phyloP scores from a whole-genome alignment of 176 grass and related monocot genomes.

The Oryza coarctata region DNA sequence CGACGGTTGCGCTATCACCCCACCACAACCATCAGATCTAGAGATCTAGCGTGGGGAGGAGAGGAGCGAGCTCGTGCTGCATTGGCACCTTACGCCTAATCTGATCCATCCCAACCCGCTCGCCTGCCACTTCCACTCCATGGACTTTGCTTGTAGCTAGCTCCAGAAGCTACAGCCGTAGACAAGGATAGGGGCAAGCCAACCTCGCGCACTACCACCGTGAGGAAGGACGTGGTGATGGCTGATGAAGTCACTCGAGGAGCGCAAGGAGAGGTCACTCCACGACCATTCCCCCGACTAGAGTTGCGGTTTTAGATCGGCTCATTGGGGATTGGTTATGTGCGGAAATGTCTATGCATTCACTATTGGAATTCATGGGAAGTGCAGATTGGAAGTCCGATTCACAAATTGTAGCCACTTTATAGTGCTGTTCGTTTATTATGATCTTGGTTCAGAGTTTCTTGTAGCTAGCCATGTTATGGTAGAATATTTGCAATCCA shows the following conservation, averaged over 20 bases:
- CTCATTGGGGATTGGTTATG: not conserved
- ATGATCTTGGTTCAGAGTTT: not conserved
- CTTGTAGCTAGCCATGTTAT: not conserved
- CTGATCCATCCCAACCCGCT: conserved; percentile 6
- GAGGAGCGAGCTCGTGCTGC: not conserved
- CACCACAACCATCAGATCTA: conserved; percentile 19
- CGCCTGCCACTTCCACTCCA: too few relatives aligned
- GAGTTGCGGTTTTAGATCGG: not conserved
- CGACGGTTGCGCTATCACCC: not conserved
- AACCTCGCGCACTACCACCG: not conserved
- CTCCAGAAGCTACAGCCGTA: conserved; percentile 62
- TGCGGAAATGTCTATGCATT: not conserved
- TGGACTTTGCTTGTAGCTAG: conserved; percentile 72
- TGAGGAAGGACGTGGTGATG: too few relatives aligned
- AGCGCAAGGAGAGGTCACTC: conserved; percentile 68
- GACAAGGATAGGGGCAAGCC: conserved; percentile 49
- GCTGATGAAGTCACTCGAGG: too few relatives aligned
- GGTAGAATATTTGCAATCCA: not conserved
- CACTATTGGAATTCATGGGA: not conserved
- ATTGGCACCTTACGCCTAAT: conserved; percentile 32
- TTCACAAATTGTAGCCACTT: not conserved
- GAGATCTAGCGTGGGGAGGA: conserved; percentile 1
- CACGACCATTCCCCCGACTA: too few relatives aligned
- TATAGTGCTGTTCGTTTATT: not conserved
- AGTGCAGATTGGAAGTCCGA: too few relatives aligned